A percentile compares a stretch with the other conserved stretches of the same genome.
Conservation (phyloP, 2,329 filamentous ascomycete genomes). For the Pyrenochaeta sp. region DNA sequence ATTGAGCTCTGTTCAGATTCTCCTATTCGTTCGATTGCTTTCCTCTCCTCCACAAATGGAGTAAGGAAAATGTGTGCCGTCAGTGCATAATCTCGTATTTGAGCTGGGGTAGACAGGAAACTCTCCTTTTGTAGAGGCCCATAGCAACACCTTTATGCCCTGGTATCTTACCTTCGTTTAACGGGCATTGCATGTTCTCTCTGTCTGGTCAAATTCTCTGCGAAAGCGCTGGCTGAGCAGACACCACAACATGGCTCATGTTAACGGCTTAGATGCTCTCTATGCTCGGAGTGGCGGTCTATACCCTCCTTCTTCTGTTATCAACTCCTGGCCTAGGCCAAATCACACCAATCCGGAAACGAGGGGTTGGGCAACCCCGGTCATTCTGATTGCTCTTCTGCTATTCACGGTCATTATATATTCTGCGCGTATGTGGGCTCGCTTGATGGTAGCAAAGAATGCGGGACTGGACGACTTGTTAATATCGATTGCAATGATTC, state of each 20-base stretch:
- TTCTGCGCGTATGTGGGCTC: constrained; percentile 54
- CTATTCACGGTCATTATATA: constrained; percentile 49
- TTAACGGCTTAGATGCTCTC: constrained; percentile 6
- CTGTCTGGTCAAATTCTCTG: neutral
- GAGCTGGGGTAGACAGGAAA: neutral
- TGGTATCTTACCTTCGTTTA: neutral
- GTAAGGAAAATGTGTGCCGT: neutral
- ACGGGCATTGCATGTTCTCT: neutral
- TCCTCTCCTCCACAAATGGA: neutral
- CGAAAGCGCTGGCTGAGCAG: neutral
- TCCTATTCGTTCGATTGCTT: neutral
- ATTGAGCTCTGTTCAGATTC: neutral
- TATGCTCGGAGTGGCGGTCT: constrained; percentile 23
- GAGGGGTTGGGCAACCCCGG: constrained; percentile 51
- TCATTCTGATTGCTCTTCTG: constrained; percentile 51
- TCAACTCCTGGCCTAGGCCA: constrained; percentile 54
- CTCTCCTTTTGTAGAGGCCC: neutral
- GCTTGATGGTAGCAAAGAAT: constrained; percentile 53
- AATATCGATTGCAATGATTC: constrained; percentile 52
- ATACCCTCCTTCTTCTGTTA: constrained; percentile 46
- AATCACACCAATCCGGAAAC: constrained; percentile 57
- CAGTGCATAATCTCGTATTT: neutral
- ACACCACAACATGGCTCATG: constrained; percentile 5
- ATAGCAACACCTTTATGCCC: neutral
- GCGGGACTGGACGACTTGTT: constrained; percentile 56